A percentile compares a stretch with the other conserved stretches of the same genome.
These are phyloP conservation scores for Neonectria magnoliae DNA, from an alignment of 2,329 filamentous ascomycete species.

Conservation along the genomic window DNA sequence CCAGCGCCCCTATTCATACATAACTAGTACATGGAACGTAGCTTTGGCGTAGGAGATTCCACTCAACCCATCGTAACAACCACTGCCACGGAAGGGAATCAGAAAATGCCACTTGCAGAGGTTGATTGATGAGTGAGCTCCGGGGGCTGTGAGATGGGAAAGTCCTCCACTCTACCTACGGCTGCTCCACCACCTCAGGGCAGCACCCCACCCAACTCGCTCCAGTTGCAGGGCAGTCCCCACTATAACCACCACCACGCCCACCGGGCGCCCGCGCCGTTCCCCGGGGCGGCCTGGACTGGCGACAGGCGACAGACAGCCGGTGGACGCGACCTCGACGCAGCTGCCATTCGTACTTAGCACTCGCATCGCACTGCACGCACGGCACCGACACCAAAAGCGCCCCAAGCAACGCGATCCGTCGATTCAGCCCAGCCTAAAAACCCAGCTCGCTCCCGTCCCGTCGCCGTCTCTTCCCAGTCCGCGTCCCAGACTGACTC, in stretches of 20 bases:
- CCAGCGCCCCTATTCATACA: conserved; percentile 6
- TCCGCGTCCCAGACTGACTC: not conserved
- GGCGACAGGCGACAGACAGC: not conserved
- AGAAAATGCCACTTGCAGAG: not conserved
- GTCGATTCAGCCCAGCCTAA: conserved; percentile 5
- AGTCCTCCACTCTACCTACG: not conserved
- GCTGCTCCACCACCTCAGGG: conserved; percentile 7
- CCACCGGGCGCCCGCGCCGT: conserved; percentile 7
- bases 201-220: not conserved
- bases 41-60: conserved; percentile 2
- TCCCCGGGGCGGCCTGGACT: conserved; percentile 3
- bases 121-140: too few species aligned
- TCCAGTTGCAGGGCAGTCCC: conserved; percentile 1
- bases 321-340: too few species aligned
- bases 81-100: conserved; percentile 1
- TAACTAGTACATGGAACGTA: conserved; percentile 5
- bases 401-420: not conserved
- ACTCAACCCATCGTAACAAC: conserved; percentile 20
- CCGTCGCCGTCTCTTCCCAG: not conserved
- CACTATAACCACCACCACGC: conserved; percentile 18
- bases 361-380: conserved; percentile 1
- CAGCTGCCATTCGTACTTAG: not conserved
- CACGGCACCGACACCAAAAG: not conserved
- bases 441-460: conserved; percentile 9
- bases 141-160: conserved; percentile 1